phyloP scores from a whole-genome alignment of 306 rosid species.

The Quillaja saponaria region DNA sequence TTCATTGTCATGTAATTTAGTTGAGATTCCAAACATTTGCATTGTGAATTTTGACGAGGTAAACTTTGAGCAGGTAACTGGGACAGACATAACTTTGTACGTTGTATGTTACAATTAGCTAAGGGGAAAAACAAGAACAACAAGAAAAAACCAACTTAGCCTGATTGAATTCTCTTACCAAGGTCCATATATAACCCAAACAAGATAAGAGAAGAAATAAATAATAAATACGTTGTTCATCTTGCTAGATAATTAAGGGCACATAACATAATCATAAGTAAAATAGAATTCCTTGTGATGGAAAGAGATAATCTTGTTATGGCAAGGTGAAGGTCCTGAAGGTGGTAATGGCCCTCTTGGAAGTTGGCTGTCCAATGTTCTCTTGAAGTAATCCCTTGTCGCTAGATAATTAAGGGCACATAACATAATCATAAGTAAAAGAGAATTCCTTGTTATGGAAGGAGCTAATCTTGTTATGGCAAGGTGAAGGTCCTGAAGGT shows the following conservation, averaged over 20 bases:
- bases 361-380: conserved; percentile 38
- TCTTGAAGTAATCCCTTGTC: conserved; percentile 24
- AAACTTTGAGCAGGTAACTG: too few species aligned
- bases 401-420: conserved; percentile 60
- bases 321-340: conserved; percentile 75
- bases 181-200: too few species aligned
- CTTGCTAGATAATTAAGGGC: conserved; percentile 46
- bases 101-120: too few species aligned
- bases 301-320: conserved; percentile 51
- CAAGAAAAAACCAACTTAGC: too few species aligned
- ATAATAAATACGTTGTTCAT: too few species aligned
- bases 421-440: conserved; percentile 33
- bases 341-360: conserved; percentile 74
- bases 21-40: too few species aligned
- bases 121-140: too few species aligned
- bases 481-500: conserved; percentile 73
- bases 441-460: conserved; percentile 26
- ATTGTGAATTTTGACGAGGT: too few species aligned
- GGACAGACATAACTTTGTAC: too few species aligned
- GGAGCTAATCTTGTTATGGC: conserved; percentile 63
- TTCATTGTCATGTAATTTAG: too few species aligned
- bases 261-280: conserved; percentile 37
- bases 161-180: background rate
- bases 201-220: too few species aligned
- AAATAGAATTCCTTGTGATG: conserved; percentile 25